Evolutionary conservation across 352 stramenopile genomes (phyloP).

Genomic region (Globisporangium nunn): DNA sequence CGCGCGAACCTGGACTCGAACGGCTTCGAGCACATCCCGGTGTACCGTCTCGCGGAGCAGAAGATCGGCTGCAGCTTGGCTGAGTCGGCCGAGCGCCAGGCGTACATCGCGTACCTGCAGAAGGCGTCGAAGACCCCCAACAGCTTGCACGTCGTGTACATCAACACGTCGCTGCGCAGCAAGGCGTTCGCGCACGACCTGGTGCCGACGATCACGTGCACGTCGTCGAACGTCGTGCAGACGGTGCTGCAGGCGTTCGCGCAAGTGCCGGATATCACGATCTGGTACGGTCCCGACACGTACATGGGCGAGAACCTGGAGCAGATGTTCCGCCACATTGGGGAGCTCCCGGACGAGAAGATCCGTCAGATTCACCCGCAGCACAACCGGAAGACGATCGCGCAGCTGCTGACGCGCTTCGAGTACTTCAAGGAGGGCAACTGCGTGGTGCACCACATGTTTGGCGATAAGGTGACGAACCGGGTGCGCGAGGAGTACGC

Average conservation of each 20-base stretch:
- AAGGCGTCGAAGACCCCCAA: conserved; percentile 84
- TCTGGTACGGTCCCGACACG: conserved; percentile 94
- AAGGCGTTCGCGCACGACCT: conserved; percentile 93
- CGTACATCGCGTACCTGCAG: conserved; percentile 91
- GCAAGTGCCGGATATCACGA: conserved; percentile 87
- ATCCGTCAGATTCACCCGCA: conserved; percentile 80
- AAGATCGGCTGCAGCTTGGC: conserved; percentile 95
- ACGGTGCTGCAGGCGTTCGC: conserved; percentile 93
- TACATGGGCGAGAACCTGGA: conserved; percentile 98
- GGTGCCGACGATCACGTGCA: conserved; percentile 96
- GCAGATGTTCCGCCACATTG: conserved; percentile 88
- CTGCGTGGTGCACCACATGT: conserved; percentile 98
- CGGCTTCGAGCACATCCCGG: conserved; percentile 86
- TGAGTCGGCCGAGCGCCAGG: conserved; percentile 89
- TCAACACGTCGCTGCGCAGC: conserved; percentile 96
- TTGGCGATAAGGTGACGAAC: conserved; percentile 91
- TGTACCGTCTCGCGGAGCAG: conserved; percentile 90
- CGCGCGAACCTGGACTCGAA: conserved; percentile 92
- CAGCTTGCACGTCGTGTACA: conserved; percentile 97
- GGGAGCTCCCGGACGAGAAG: conserved; percentile 66
- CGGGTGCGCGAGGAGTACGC: conserved; percentile 88
- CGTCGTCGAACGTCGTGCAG: conserved; percentile 94
- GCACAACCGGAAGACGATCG: conserved; percentile 81
- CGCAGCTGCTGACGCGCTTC: conserved; percentile 81
- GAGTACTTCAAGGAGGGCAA: conserved; percentile 95